Evolutionary conservation across 2,329 filamentous ascomycete genomes (phyloP).

Genomic region (Davidsoniella neocaledoniae): DNA sequence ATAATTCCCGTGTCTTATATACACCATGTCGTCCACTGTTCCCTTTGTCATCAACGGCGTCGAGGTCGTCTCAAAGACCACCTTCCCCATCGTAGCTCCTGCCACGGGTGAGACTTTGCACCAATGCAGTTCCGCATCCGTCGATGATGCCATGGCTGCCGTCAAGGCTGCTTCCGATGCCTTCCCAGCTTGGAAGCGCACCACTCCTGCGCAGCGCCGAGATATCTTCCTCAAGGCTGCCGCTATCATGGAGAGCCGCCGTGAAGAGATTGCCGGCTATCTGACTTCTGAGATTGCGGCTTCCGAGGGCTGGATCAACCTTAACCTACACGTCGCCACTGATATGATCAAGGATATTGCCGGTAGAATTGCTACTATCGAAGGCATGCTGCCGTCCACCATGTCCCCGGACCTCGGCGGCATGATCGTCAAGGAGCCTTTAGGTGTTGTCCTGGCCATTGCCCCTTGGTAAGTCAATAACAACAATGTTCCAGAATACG

Average conservation of each 20-base stretch:
- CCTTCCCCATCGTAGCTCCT: conserved; percentile 42
- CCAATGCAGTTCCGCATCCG: conserved; percentile 38
- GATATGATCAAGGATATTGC: conserved; percentile 28
- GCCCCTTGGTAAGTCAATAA: conserved; percentile 51
- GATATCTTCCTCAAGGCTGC: conserved; percentile 55
- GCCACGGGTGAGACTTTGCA: conserved; percentile 33
- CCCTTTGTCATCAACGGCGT: conserved; percentile 28
- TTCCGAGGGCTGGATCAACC: conserved; percentile 22
- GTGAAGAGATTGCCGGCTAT: conserved; percentile 42
- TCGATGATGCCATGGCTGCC: conserved; percentile 36
- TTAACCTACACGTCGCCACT: conserved; percentile 23
- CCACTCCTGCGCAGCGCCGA: conserved; percentile 42
- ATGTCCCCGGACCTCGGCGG: conserved; percentile 26
- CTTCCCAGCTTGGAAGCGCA: conserved; percentile 51
- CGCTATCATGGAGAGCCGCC: conserved; percentile 41
- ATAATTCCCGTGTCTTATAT: too few species aligned
- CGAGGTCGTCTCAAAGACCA: conserved; percentile 28
- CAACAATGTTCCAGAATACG: neutral
- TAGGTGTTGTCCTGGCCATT: conserved; percentile 62
- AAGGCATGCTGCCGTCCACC: conserved; percentile 23
- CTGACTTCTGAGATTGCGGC: conserved; percentile 35
- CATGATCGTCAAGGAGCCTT: conserved; percentile 58
- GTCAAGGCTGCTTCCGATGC: conserved; percentile 43
- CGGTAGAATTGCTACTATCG: conserved; percentile 24
- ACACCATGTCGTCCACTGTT: conserved; percentile 14